Conservation (phyloP, 169 alveolate genomes). For the Besnoitia besnoiti region DNA sequence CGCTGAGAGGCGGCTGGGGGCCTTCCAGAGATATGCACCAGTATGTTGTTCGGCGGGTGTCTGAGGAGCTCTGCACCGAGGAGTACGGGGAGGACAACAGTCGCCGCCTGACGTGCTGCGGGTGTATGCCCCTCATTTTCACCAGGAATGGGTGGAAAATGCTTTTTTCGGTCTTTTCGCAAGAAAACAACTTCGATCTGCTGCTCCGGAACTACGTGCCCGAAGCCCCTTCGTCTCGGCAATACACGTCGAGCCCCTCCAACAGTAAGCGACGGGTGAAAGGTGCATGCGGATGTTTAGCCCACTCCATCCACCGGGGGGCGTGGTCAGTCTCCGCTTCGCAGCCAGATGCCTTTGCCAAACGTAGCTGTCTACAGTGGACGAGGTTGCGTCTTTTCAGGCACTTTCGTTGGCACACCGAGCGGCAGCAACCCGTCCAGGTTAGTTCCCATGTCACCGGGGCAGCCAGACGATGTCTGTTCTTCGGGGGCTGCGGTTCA, state of each 20-base stretch:
- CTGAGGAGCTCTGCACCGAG: neutral
- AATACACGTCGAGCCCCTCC: neutral
- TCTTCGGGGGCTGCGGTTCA: too few relatives aligned
- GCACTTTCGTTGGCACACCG: too few relatives aligned
- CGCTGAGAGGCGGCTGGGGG: neutral
- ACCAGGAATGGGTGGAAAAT: constrained; percentile 16
- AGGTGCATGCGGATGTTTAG: too few relatives aligned
- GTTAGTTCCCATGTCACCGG: too few relatives aligned
- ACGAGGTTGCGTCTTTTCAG: too few relatives aligned
- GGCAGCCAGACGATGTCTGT: too few relatives aligned
- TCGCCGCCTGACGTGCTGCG: neutral
- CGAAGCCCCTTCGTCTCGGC: neutral
- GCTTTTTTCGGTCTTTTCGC: neutral
- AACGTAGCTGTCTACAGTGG: too few relatives aligned
- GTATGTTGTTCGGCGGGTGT: neutral
- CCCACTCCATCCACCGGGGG: too few relatives aligned
- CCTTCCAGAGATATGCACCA: neutral
- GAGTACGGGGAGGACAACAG: constrained; percentile 19
- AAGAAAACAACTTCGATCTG: constrained; percentile 5
- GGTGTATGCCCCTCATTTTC: neutral
- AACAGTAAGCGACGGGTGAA: neutral
- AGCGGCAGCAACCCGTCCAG: too few relatives aligned
- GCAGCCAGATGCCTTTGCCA: too few relatives aligned
- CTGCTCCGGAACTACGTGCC: neutral
- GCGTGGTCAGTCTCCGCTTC: too few relatives aligned